phyloP scores from a whole-genome alignment of 2,329 filamentous ascomycete genomes.

The Grosmannia clavigera region DNA sequence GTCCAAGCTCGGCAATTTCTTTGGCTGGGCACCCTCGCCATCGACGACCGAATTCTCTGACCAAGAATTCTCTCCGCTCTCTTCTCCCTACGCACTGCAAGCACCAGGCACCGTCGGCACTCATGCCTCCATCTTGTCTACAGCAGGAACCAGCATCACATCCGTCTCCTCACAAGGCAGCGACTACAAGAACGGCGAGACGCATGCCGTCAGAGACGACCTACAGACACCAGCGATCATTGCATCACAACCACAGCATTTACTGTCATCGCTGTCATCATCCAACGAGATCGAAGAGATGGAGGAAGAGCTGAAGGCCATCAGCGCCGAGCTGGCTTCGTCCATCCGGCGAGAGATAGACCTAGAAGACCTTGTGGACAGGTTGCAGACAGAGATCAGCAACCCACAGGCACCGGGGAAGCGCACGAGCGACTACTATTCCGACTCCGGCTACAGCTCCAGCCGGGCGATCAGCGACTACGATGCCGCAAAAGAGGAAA shows the following conservation, averaged over 20 bases:
- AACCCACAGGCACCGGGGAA: constrained; percentile 47
- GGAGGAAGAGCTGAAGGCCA: constrained; percentile 86
- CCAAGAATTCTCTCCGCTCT: constrained; percentile 30
- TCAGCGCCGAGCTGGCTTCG: constrained; percentile 81
- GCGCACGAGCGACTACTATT: constrained; percentile 94
- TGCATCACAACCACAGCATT: constrained; percentile 18
- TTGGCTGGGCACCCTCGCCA: constrained; percentile 38
- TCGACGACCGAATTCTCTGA: constrained; percentile 40
- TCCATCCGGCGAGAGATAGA: constrained; percentile 96
- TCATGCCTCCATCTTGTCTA: constrained; percentile 29
- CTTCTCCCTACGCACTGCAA: constrained; percentile 37
- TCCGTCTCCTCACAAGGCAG: constrained; percentile 17
- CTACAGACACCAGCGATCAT: constrained; percentile 32
- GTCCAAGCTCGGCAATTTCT: constrained; percentile 37
- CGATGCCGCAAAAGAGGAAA: constrained; percentile 53
- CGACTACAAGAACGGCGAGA: constrained; percentile 15
- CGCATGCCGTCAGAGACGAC: constrained; percentile 35
- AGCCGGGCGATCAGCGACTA: constrained; percentile 51
- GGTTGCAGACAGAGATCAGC: constrained; percentile 65
- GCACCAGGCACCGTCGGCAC: constrained; percentile 19
- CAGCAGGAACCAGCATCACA: constrained; percentile 20
- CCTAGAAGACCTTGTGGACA: constrained; percentile 83
- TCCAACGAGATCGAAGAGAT: constrained; percentile 61
- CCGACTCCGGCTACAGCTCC: constrained; percentile 84
- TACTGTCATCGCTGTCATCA: constrained; percentile 19